Evolutionary conservation across 371 early-diverging fungal genomes (phyloP), one percentile per base, ranked within the genome.

Genomic region (Mucor piriformis): DNA sequence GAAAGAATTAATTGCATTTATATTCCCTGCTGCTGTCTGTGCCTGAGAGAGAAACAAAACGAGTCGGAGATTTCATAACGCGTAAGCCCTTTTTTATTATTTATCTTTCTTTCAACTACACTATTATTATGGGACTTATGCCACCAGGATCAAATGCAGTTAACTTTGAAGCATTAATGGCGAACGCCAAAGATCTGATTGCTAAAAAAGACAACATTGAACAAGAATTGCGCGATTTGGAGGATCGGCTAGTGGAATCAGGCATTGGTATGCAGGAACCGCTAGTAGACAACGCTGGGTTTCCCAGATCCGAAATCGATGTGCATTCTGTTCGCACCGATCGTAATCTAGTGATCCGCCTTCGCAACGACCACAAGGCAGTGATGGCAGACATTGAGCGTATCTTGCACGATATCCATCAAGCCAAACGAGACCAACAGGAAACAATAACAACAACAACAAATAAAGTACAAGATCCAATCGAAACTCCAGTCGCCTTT

Each of bases 271-370:
- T 92, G 85, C 74, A 79, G 3, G 87, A 86, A 18, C 76, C 87
- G 4, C 81, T 96, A 27, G 79, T 95, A 2, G 96, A 94, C 66
- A 35, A 61, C 3, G 69, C 79, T 10, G 95, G 96, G 0, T 96
- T 91, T 64, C 96, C 97, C 5, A 83, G 94, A 23, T 73, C 88
- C 13, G 96, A 95, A 72, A 70, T 96, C 13, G 96, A 96, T 65
- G 82, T 96, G 0, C 88, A 86, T 25, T 75, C 87, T 1, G 83
- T 69, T 15, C 61, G 82, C 27, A 72, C 67, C 15, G 77, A 85
- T 0, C 84, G 95, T 3, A 73, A 81, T 37, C 59, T 72, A 40
- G 83, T 95, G 21, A 81, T 87, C 43, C 78, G 89, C 69, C 73
- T 79, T 34, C 65, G 74, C 3, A 94, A 94, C 67, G 95, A 95